Evolutionary conservation across 805 yeast genomes (phyloP), one percentile per base, ranked within the genome.

Genomic region (Candida tallmaniae): DNA sequence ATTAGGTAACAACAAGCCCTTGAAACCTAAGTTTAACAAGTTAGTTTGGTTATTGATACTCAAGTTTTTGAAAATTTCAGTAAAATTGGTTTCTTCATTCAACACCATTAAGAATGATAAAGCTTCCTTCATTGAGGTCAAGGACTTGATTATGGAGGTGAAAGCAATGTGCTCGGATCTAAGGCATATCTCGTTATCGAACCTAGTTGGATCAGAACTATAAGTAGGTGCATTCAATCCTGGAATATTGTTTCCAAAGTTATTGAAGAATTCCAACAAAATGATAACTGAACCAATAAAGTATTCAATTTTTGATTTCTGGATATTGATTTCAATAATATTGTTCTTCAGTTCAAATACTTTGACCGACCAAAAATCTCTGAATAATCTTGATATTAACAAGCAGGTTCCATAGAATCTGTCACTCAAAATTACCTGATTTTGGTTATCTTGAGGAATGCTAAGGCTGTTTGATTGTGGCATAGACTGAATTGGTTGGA

Each of bases 111-210:
- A 65, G 54, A 93, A 93, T 2, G 97, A 87, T 21, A 90, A 66
- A 0, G 95, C 95, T 59, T 93, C 97, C 47, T 86, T 85, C 58
- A 87, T 78, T 5, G 86, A 78, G 35, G 74, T 76, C 36, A 89
- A 71, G 7, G 89, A 73, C 48, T 83, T 80, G 29, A 85, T 68
- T 24, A 93, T 62, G 0, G 96, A 78, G 18, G 80, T 78, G 44
- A 90, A 75, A 5, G 95, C 96, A 49, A 87, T 79, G 49, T 86
- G 88, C 54, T 93, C 98, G 1, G 96, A 95, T 58, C 93, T 89
- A 36, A 77, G 65, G 28, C 88, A 80, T 27, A 83, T 77, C 45
- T 83, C 90, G 27, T 63, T 76, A 59, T 70, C 76, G 39, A 67
- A 65, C 40, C 62, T 63, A 8, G 62, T 51, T 3, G 74, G 68